Percentiles rank a stretch among this genome's conserved stretches.
These are phyloP conservation scores for Ophiostoma quercus DNA, from an alignment of 2,329 filamentous ascomycete genomes.

Conservation along the genomic window DNA sequence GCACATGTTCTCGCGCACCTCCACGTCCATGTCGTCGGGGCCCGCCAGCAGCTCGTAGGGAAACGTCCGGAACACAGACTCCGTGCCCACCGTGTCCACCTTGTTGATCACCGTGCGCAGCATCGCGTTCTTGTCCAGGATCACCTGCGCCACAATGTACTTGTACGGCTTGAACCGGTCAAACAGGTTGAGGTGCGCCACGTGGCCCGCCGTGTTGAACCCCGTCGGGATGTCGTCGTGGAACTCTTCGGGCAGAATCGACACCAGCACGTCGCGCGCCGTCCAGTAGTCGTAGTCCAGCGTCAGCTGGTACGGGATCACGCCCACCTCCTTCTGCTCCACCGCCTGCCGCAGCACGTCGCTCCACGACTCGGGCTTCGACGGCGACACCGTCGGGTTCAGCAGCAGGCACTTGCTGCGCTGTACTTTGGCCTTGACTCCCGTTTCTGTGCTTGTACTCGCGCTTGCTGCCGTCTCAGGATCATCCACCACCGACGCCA, in stretches of 20 bases:
- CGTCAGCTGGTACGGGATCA: conserved; percentile 69
- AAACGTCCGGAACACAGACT: conserved; percentile 87
- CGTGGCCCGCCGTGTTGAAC: conserved; percentile 84
- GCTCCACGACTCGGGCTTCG: conserved; percentile 70
- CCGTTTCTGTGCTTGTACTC: conserved; percentile 31
- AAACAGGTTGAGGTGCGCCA: conserved; percentile 88
- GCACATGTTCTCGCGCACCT: conserved; percentile 75
- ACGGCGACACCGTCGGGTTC: conserved; percentile 49
- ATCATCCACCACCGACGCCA: conserved; percentile 59
- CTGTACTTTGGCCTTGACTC: not conserved
- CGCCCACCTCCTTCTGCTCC: conserved; percentile 59
- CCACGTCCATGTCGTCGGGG: conserved; percentile 74
- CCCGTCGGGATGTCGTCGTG: conserved; percentile 77
- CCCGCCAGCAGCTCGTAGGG: conserved; percentile 85
- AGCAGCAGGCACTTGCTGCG: conserved; percentile 56
- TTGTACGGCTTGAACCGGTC: conserved; percentile 82
- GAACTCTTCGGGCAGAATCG: conserved; percentile 73
- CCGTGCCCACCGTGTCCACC: conserved; percentile 76
- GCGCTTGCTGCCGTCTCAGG: conserved; percentile 47
- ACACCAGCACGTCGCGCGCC: conserved; percentile 79
- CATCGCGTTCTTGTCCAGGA: conserved; percentile 80
- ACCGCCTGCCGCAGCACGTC: conserved; percentile 62
- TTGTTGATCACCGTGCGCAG: conserved; percentile 95
- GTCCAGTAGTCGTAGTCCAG: conserved; percentile 84
- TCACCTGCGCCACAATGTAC: conserved; percentile 72